Conservation (phyloP, 495 filamentous ascomycete species). For the Xylona heveae region DNA sequence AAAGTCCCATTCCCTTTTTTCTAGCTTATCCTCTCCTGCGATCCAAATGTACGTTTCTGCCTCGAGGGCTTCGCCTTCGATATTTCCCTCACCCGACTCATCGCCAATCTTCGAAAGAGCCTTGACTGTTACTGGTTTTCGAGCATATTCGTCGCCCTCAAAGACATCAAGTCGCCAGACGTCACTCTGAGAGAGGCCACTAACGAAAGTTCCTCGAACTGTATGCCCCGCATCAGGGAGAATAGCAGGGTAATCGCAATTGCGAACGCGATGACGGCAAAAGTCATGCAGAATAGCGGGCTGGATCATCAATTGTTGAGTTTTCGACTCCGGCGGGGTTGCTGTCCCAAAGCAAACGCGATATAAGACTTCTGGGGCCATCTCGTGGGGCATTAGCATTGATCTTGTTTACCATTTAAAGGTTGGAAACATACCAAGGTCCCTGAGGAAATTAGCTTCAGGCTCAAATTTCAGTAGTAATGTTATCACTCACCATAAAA, state of each 20-base stretch:
- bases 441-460: constrained; percentile 12
- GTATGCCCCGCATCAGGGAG: constrained; percentile 24
- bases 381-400: constrained; percentile 19
- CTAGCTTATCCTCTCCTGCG: constrained; percentile 24
- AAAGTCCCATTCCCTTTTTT: constrained; percentile 64
- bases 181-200: constrained; percentile 58
- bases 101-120: constrained; percentile 21
- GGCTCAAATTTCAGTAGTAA: neutral
- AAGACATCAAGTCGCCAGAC: constrained; percentile 60
- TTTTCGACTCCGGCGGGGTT: constrained; percentile 26
- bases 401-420: constrained; percentile 16
- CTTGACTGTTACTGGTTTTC: constrained; percentile 35
- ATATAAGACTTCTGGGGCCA: constrained; percentile 65
- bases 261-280: constrained; percentile 41
- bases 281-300: constrained; percentile 59
- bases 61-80: constrained; percentile 30
- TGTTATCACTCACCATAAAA: constrained; percentile 36
- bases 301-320: constrained; percentile 33
- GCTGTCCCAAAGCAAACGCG: constrained; percentile 52
- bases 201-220: constrained; percentile 67
- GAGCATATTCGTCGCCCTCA: constrained; percentile 57
- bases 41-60: constrained; percentile 65
- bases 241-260: constrained; percentile 76
- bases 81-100: constrained; percentile 19
- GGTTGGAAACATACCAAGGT: constrained; percentile 11